phyloP scores from a whole-genome alignment of 2,329 filamentous ascomycete species.

The Trichoderma asperellum region DNA sequence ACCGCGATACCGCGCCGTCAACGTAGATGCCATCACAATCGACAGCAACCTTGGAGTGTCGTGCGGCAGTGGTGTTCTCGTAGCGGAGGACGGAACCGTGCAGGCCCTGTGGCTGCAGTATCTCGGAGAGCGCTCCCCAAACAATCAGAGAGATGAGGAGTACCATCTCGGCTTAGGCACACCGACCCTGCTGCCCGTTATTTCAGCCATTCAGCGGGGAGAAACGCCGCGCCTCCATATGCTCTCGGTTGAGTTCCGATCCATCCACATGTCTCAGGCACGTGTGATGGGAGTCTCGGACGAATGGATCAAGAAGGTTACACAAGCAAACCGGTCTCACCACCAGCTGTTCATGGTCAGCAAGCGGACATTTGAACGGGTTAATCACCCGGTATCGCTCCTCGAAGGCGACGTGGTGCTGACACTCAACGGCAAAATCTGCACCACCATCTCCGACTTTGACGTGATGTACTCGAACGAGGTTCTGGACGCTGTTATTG shows the following conservation, averaged over 20 bases:
- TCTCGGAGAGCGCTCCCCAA: slow-evolving; percentile 81
- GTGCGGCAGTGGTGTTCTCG: slow-evolving; percentile 90
- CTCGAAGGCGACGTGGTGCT: slow-evolving; percentile 92
- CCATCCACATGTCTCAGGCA: slow-evolving; percentile 95
- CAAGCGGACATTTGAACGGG: slow-evolving; percentile 75
- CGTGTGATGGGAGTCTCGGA: slow-evolving; percentile 96
- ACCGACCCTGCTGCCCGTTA: slow-evolving; percentile 84
- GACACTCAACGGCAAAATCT: slow-evolving; percentile 86
- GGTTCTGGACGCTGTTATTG: slow-evolving; percentile 78
- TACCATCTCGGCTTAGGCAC: slow-evolving; percentile 94
- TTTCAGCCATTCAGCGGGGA: slow-evolving; percentile 81
- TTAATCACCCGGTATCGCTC: slow-evolving; percentile 58
- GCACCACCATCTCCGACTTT: slow-evolving; percentile 89
- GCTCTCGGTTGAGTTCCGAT: slow-evolving; percentile 89
- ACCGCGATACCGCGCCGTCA: slow-evolving; percentile 90
- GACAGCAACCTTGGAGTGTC: slow-evolving; percentile 90
- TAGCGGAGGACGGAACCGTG: slow-evolving; percentile 87
- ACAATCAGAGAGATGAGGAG: slow-evolving; percentile 86
- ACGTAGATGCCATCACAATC: slow-evolving; percentile 95
- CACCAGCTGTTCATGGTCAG: slow-evolving; percentile 99
- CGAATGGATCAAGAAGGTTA: slow-evolving; percentile 91
- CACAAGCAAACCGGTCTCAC: slow-evolving; percentile 83
- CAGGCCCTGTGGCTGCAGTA: slow-evolving; percentile 97
- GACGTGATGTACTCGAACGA: slow-evolving; percentile 96
- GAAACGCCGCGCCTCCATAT: slow-evolving; percentile 82